Evolutionary conservation across 768 basidiomycete genomes (phyloP), one percentile per base, ranked within the genome.

Genomic region (Leccinum disarticulatum): DNA sequence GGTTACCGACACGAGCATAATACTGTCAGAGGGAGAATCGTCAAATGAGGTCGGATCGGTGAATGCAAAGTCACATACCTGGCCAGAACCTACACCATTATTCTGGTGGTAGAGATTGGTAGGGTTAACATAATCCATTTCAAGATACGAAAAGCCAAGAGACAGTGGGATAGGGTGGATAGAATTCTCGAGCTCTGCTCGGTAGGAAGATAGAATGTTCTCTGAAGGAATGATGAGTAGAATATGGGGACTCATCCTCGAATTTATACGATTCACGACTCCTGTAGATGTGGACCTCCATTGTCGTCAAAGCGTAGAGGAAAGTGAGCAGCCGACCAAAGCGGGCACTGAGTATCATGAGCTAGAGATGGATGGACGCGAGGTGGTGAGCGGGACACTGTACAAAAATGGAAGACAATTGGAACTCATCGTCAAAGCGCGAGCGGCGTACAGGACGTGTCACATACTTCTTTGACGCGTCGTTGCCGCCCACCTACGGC

Each of bases 211-310:
- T 33, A 33, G 30, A 28, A 52, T 52, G n/a, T 5, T 52, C 51
- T 52, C 22, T 22, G 22, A 22, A 22, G 22, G 51, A 15, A 30
- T 52, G 30, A n/a, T 19, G 51, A 17, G 25, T 19, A n/a, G 51
- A 52, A 52, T n/a, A 52, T n/a, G 31, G 51, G 51, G 51, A 31
- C n/a, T 33, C 51, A 52, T 52, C 30, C 17, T 52, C 51, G 51
- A 30, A 52, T 52, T 52, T 52, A 52, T 52, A 52, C 51, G 9
- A 52, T 52, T 4, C 5, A 33, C 4, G 19, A 19, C 15, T 52
- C 51, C 25, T 52, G 51, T 33, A n/a, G 51, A 19, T 33, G 30
- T 52, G 51, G 30, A 33, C 51, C 17, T 6, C 10, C 51, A 52
- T 52, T 52, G 51, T 52, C 30, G 51, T 52, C 51, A 52, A 52